phyloP scores from a whole-genome alignment of 805 yeast species.

The Ogataea wickerhamii region DNA sequence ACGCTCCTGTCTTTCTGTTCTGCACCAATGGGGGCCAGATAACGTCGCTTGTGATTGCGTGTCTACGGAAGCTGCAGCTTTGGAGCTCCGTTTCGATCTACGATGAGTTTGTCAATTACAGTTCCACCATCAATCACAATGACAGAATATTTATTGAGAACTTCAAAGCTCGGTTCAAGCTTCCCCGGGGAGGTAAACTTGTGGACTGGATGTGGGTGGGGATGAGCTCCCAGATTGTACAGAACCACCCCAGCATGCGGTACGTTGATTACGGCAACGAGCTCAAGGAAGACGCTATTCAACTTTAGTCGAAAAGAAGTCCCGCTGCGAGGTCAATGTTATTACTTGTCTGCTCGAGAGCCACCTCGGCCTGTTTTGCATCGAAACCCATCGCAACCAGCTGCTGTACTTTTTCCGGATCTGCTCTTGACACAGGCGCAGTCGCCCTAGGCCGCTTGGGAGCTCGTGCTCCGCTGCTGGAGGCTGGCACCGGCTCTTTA shows the following conservation, averaged over 20 bases:
- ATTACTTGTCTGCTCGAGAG: conserved; percentile 65
- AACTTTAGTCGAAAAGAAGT: conserved; percentile 45
- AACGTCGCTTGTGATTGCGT: conserved; percentile 80
- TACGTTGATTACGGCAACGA: conserved; percentile 20
- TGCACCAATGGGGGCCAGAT: conserved; percentile 89
- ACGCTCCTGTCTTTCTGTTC: conserved; percentile 76
- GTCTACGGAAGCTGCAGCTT: conserved; percentile 73
- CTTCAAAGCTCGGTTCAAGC: conserved; percentile 60
- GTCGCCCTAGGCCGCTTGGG: conserved; percentile 24
- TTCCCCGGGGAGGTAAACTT: conserved; percentile 40
- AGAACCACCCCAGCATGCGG: conserved; percentile 50
- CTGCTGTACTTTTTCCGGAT: conserved; percentile 34
- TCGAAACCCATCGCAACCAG: conserved; percentile 71
- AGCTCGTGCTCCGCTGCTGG: conserved; percentile 9
- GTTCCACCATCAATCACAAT: conserved; percentile 73
- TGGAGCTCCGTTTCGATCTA: conserved; percentile 90
- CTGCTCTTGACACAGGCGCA: conserved; percentile 21
- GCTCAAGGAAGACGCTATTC: conserved; percentile 17
- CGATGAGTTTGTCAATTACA: conserved; percentile 76
- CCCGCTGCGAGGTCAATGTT: conserved; percentile 87
- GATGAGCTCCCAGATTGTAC: conserved; percentile 53
- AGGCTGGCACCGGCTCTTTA: not conserved
- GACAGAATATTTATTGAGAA: conserved; percentile 83
- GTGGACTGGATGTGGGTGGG: conserved; percentile 70
- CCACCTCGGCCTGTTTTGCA: conserved; percentile 56